Percentiles rank a stretch among this genome's conserved stretches.
Evolutionary conservation across 768 basidiomycete genomes (phyloP).

Genomic region (Suillus weaverae): DNA sequence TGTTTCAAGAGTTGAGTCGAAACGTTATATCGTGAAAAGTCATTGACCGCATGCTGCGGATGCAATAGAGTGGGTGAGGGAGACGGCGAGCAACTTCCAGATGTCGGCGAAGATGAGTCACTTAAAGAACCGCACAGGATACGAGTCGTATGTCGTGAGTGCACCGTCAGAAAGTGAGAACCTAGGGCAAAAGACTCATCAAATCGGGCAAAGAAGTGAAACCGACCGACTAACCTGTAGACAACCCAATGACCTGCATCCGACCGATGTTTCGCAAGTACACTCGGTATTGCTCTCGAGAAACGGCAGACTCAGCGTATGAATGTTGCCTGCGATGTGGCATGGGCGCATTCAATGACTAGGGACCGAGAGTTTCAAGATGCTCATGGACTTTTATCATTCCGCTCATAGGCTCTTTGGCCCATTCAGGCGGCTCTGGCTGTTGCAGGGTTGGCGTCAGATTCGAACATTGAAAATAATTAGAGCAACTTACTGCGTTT

Average conservation of each 20-base stretch:
- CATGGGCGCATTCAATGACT: constrained; percentile 31
- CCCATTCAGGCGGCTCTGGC: constrained; percentile 75
- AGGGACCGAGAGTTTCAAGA: constrained; percentile 58
- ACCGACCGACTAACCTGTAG: constrained; percentile 56
- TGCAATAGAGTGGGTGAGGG: too few species aligned
- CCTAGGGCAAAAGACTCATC: constrained; percentile 35
- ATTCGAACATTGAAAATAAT: neutral
- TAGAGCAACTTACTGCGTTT: constrained; percentile 29
- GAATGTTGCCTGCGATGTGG: constrained; percentile 35
- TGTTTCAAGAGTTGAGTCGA: too few species aligned
- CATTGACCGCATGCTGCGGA: too few species aligned
- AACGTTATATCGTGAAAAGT: too few species aligned
- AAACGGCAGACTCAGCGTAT: constrained; percentile 32
- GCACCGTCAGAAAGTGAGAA: constrained; percentile 83
- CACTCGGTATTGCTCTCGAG: constrained; percentile 39
- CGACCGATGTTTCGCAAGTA: constrained; percentile 79
- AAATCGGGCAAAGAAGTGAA: constrained; percentile 4
- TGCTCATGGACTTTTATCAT: constrained; percentile 72
- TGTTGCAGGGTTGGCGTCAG: constrained; percentile 14
- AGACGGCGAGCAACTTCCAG: too few species aligned
- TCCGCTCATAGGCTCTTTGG: constrained; percentile 69
- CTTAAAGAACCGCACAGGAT: too few species aligned
- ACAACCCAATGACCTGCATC: constrained; percentile 90
- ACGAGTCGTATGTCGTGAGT: constrained; percentile 85
- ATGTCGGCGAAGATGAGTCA: too few species aligned